Percentiles rank a stretch among this genome's conserved stretches.
These are phyloP conservation scores for Aeschynomene evenia DNA, from an alignment of 306 rosid species.

Conservation along the genomic window DNA sequence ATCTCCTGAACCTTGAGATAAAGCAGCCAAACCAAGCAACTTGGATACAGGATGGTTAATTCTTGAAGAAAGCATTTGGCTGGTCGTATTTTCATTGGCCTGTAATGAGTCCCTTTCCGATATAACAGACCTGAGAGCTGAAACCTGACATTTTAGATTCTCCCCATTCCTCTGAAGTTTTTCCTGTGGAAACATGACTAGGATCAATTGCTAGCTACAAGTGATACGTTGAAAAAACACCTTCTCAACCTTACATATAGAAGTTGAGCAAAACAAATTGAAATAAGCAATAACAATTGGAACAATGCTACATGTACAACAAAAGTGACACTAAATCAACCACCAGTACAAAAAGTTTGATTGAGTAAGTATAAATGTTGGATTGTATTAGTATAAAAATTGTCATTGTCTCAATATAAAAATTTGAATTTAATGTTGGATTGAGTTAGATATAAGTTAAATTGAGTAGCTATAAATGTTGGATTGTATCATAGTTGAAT, in stretches of 20 bases:
- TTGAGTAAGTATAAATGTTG: too few species aligned
- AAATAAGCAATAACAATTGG: not conserved
- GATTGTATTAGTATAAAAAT: too few species aligned
- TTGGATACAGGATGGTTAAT: constrained; percentile 48
- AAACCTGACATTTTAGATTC: constrained; percentile 39
- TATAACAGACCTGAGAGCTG: constrained; percentile 4
- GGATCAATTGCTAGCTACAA: constrained; percentile 13
- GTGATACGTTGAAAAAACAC: not conserved
- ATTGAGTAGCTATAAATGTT: too few species aligned
- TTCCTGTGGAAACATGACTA: constrained; percentile 44
- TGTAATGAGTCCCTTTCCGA: constrained; percentile 26
- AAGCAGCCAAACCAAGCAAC: constrained; percentile 29
- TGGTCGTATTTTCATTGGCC: constrained; percentile 27
- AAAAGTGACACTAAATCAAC: too few species aligned
- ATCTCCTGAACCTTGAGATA: constrained; percentile 43
- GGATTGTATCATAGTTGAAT: too few species aligned
- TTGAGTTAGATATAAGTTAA: too few species aligned
- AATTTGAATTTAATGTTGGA: too few species aligned
- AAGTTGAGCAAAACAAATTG: not conserved
- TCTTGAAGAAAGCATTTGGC: constrained; percentile 51
- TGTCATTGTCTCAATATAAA: too few species aligned
- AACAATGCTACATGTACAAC: too few species aligned
- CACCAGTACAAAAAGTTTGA: too few species aligned
- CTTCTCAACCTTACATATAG: not conserved
- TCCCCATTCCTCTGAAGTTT: constrained; percentile 53